A percentile compares a stretch with the other conserved stretches of the same genome.
Conservation (phyloP, 75 land plant genomes). For the Cunninghamia lanceolata region DNA sequence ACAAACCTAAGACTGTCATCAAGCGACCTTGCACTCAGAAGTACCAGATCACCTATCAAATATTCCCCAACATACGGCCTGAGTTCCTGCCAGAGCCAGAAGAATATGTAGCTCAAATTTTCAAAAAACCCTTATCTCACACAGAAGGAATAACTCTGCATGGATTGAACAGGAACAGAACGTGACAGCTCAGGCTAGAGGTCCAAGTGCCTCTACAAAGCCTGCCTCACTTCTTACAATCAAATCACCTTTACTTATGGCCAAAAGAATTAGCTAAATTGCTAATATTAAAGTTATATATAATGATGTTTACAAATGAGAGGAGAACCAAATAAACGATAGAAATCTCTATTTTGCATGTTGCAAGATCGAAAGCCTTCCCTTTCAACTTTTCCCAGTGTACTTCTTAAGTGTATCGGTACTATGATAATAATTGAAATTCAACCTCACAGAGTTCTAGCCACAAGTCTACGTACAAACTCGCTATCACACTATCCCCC, state of each 20-base stretch:
- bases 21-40: neutral
- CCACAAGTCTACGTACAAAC: too few relatives aligned
- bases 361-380: neutral
- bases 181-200: neutral
- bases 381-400: neutral
- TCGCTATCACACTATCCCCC: neutral
- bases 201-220: neutral
- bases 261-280: neutral
- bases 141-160: neutral
- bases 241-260: neutral
- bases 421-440: neutral
- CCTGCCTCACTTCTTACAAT: neutral
- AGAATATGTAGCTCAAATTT: neutral
- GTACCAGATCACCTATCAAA: neutral
- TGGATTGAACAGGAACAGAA: neutral
- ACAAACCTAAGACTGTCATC: neutral
- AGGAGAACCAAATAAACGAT: neutral
- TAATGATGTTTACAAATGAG: neutral
- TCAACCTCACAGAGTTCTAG: neutral
- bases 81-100: neutral
- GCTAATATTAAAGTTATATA: neutral
- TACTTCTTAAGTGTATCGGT: neutral
- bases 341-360: neutral
- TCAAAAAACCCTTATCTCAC: neutral
- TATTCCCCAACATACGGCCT: neutral